Conservation (phyloP, 2,329 filamentous ascomycete species). For the Moelleriella libera region DNA sequence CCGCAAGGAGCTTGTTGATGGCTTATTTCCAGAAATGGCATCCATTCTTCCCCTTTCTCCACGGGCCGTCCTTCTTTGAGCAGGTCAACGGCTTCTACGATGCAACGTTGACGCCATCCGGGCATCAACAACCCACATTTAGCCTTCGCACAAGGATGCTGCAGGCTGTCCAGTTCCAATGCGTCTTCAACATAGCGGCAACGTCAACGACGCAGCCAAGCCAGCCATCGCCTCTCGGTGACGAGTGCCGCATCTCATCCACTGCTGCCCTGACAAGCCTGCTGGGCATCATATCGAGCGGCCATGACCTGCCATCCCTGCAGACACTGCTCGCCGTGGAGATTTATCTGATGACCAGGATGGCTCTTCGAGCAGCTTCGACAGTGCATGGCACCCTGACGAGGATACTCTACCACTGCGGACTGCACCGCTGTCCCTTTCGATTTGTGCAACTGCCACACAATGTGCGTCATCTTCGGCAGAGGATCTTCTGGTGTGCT, state of each 20-base stretch:
- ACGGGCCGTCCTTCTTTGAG: constrained; percentile 32
- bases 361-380: constrained; percentile 33
- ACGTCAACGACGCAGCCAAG: constrained; percentile 7
- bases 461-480: constrained; percentile 17
- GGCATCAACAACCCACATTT: constrained; percentile 7
- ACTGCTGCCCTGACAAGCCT: constrained; percentile 20
- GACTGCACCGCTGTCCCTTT: constrained; percentile 35
- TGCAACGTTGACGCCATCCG: not conserved
- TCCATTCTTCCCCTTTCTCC: constrained; percentile 35
- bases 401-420: constrained; percentile 31
- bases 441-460: constrained; percentile 29
- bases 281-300: constrained; percentile 21
- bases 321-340: constrained; percentile 33
- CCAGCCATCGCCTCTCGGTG: constrained; percentile 5
- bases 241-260: constrained; percentile 20
- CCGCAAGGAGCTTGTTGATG: constrained; percentile 27
- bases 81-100: constrained; percentile 16
- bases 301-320: constrained; percentile 28
- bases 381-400: constrained; percentile 31
- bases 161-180: constrained; percentile 28
- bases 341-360: constrained; percentile 30
- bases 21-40: constrained; percentile 37
- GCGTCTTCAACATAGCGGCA: constrained; percentile 33
- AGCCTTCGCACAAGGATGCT: constrained; percentile 19
- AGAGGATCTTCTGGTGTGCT: constrained; percentile 24